phyloP scores from a whole-genome alignment of 202 grass and related monocot genomes.

The Sporobolus alterniflorus region DNA sequence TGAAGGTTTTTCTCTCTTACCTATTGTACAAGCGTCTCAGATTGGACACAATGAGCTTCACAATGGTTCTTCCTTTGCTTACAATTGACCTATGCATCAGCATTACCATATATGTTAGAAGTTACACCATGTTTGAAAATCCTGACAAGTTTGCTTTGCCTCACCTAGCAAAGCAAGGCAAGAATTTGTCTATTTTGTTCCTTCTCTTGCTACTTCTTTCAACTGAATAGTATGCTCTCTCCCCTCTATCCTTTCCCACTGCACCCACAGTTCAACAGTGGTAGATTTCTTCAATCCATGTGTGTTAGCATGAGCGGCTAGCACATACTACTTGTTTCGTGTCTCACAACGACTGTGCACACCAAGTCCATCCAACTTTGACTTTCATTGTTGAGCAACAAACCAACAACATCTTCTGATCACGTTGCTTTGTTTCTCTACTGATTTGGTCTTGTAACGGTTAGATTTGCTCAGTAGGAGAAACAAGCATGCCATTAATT shows the following conservation, averaged over 20 bases:
- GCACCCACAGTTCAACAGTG: not conserved
- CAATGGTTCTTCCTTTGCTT: slow-evolving; percentile 49
- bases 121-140: not conserved
- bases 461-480: not conserved
- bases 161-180: too few relatives aligned
- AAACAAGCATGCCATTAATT: not conserved
- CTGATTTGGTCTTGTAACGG: not conserved
- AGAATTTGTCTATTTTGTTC: not conserved
- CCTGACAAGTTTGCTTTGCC: too few relatives aligned
- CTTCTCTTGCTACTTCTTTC: not conserved
- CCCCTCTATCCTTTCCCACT: not conserved
- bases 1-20: slow-evolving; percentile 47
- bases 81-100: not conserved
- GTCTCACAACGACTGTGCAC: not conserved
- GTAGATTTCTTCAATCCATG: not conserved
- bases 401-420: too few relatives aligned
- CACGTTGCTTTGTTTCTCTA: not conserved
- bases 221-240: not conserved
- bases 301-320: not conserved
- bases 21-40: slow-evolving; percentile 10
- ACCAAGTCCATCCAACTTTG: not conserved
- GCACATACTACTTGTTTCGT: not conserved
- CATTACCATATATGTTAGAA: not conserved
- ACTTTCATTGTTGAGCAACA: not conserved
- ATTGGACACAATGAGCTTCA: slow-evolving; percentile 40